Base-by-base conservation (phyloP, 331 rosid genomes). In the Phaseolus coccineus region DNA sequence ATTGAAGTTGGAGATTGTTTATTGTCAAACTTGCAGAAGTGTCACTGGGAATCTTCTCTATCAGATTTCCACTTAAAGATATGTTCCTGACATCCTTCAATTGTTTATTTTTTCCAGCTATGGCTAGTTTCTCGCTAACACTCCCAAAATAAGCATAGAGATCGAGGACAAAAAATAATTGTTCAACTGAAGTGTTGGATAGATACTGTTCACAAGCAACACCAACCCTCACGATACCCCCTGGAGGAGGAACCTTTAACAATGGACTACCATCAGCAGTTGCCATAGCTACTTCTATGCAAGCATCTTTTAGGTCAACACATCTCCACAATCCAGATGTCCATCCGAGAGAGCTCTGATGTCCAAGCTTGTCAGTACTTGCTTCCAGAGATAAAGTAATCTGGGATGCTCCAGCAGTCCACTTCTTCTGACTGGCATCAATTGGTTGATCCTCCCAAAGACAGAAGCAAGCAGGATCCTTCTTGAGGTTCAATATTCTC, bases 381-480 rank as follows among this genome's bases (percentile, higher is more conserved):
- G 89, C 85, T 83, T 95, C 97, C 37, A 95, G 85, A 51, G 97
- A 93, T 84, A 95, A 82, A 75, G 91, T 87, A 77, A 95, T 62
- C 59, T 87, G 83, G 51, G 92, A 89, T 68, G 90, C 94, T 79
- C 85, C 72, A 24, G 89, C 59, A 87, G 91, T 79, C 96, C 96
- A 93, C 88, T 95, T 95, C 86, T 88, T 95, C 78, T 86, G 92
- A 84, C 99, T 88, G 67, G 99, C 96, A 91, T 95, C 99, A 81
- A 92, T 47, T 8, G 97, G 96, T 80, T 93, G 97, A 84, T 40
- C 96, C 82, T 88, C 91, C 99, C 99, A 95, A 47, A 95, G 94
- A 85, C 89, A 83, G 86, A 95, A 95, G 86, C 99, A 95, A 85
- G 97, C 93, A 82, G 99, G 97, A 88, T 95, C 99, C 74, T 88